These are phyloP conservation scores for Collybiopsis luxurians DNA, from an alignment of 768 basidiomycete genomes.

Conservation along the genomic window DNA sequence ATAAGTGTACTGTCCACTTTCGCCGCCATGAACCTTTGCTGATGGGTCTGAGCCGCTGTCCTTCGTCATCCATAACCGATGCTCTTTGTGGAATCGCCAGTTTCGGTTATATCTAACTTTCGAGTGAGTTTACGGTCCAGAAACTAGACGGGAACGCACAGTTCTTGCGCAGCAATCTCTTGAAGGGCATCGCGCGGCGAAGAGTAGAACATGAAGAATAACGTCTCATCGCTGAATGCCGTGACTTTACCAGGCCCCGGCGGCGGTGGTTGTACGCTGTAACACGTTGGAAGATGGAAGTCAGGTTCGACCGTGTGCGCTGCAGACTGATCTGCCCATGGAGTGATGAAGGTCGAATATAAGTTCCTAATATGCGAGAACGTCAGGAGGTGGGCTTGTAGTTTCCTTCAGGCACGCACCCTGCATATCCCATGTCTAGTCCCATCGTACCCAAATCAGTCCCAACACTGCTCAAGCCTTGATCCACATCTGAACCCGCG, in stretches of 20 bases:
- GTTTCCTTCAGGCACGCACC: conserved; percentile 48
- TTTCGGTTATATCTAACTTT: conserved; percentile 79
- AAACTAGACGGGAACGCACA: conserved; percentile 55
- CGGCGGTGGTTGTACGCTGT: conserved; percentile 87
- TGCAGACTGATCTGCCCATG: conserved; percentile 90
- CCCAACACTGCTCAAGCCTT: conserved; percentile 79
- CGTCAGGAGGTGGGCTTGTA: neutral
- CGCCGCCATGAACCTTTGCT: conserved; percentile 75
- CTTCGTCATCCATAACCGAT: conserved; percentile 83
- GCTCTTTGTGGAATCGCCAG: conserved; percentile 95
- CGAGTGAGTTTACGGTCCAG: conserved; percentile 3
- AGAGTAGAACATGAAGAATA: conserved; percentile 98
- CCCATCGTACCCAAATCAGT: conserved; percentile 92
- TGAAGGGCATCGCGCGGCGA: conserved; percentile 89
- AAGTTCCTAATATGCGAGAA: conserved; percentile 53
- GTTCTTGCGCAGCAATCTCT: conserved; percentile 91
- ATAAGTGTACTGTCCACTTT: conserved; percentile 87
- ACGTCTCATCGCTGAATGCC: conserved; percentile 91
- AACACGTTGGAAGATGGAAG: conserved; percentile 87
- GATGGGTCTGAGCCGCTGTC: conserved; percentile 77
- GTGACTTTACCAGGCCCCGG: conserved; percentile 78
- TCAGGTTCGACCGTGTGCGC: conserved; percentile 88
- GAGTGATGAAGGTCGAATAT: conserved; percentile 92
- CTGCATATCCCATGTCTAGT: conserved; percentile 80
- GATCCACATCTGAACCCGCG: conserved; percentile 73